Evolutionary conservation across 75 land plant genomes (phyloP).

Genomic region (Azolla pinnata): DNA sequence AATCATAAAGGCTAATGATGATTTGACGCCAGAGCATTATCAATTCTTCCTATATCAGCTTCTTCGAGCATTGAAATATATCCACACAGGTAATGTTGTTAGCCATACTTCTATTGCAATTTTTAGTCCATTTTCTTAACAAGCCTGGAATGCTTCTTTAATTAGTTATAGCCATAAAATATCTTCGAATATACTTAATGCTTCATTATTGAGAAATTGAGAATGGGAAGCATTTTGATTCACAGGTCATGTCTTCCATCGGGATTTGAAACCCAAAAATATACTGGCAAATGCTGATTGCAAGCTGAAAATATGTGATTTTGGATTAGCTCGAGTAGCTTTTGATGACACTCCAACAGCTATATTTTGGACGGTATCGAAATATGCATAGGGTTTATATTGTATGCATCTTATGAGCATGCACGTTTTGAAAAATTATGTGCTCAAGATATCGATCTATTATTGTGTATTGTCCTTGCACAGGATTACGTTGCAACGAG

Average conservation of each 20-base stretch:
- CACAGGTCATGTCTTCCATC: slow-evolving; percentile 71
- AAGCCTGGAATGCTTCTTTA: background rate
- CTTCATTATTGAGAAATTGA: no score
- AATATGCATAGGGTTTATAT: background rate
- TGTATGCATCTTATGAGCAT: background rate
- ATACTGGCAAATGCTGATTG: slow-evolving; percentile 70
- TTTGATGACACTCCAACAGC: slow-evolving; percentile 60
- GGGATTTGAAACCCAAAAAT: slow-evolving; percentile 71
- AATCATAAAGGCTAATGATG: slow-evolving; percentile 61
- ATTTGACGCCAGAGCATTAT: slow-evolving; percentile 56
- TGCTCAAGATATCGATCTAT: background rate
- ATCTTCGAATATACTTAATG: no score
- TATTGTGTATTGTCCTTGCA: background rate
- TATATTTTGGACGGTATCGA: slow-evolving; percentile 62
- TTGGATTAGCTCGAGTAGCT: slow-evolving; percentile 67
- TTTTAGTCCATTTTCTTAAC: background rate
- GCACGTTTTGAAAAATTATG: background rate
- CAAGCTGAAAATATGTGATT: slow-evolving; percentile 73
- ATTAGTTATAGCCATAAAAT: background rate
- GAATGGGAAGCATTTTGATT: no score
- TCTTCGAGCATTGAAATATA: slow-evolving; percentile 58
- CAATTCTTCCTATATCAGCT: slow-evolving; percentile 64
- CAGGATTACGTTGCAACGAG: slow-evolving; percentile 88
- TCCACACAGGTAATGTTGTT: slow-evolving; percentile 43
- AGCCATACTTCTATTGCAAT: background rate